These are phyloP conservation scores for Teratosphaeria epicoccoides DNA, from an alignment of 2,329 filamentous ascomycete genomes.

Conservation along the genomic window DNA sequence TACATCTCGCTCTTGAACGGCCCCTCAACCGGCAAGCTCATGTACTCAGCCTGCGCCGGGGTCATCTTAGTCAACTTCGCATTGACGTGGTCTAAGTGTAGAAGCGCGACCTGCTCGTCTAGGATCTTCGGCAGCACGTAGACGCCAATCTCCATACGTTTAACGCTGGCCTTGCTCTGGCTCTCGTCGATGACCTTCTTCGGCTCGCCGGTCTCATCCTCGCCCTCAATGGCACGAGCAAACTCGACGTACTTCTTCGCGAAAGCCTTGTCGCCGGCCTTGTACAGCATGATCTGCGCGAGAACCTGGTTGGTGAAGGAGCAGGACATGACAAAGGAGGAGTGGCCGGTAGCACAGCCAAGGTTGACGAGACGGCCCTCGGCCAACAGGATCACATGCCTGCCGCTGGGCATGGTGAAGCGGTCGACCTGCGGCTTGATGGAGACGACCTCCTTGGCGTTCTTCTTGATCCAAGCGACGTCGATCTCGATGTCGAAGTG, in stretches of 20 bases:
- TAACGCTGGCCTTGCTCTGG: conserved; percentile 50
- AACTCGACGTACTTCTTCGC: conserved; percentile 94
- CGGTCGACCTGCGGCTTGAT: conserved; percentile 99
- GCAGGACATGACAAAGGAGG: conserved; percentile 99
- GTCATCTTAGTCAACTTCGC: conserved; percentile 84
- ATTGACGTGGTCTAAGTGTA: conserved; percentile 89
- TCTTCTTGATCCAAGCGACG: conserved; percentile 98
- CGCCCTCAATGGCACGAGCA: conserved; percentile 40
- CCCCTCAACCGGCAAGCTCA: conserved; percentile 73
- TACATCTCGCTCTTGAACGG: conserved; percentile 96
- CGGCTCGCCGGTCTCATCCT: conserved; percentile 18
- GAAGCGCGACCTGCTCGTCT: conserved; percentile 93
- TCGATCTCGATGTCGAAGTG: conserved; percentile 99
- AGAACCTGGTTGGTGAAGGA: conserved; percentile 99
- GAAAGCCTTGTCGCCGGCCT: conserved; percentile 78
- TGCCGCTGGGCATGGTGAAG: conserved; percentile 85
- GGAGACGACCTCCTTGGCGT: conserved; percentile 85
- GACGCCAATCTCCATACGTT: conserved; percentile 74
- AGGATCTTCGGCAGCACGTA: conserved; percentile 98
- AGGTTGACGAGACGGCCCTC: conserved; percentile 99
- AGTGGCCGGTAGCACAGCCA: conserved; percentile 97
- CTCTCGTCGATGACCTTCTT: conserved; percentile 21
- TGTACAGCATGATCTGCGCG: conserved; percentile 97
- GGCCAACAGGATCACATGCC: conserved; percentile 95
- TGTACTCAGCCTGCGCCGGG: conserved; percentile 84